phyloP scores from a whole-genome alignment of 768 basidiomycete species.

The Boletus huronensis region DNA sequence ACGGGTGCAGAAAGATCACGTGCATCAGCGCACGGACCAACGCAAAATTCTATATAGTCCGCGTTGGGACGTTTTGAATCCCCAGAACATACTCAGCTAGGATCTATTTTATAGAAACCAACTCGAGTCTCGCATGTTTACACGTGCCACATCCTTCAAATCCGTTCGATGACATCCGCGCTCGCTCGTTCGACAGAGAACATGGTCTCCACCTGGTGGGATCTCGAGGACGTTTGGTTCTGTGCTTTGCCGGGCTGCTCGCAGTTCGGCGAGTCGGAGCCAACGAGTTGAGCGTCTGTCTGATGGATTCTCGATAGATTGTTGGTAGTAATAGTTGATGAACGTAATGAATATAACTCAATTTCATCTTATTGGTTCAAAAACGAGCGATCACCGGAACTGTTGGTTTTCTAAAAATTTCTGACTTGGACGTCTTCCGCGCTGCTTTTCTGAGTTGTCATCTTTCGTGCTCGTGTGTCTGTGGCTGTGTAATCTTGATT shows the following conservation, averaged over 20 bases:
- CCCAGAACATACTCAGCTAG: slow-evolving; percentile 76
- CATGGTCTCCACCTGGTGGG: slow-evolving; percentile 38
- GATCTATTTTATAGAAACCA: slow-evolving; percentile 79
- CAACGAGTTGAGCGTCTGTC: slow-evolving; percentile 62
- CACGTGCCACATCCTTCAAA: slow-evolving; percentile 69
- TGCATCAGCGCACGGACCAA: slow-evolving; percentile 36
- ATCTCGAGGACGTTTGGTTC: slow-evolving; percentile 67
- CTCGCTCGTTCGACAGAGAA: slow-evolving; percentile 69
- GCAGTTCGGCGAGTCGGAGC: slow-evolving; percentile 27
- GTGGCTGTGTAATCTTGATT: neutral
- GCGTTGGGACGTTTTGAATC: slow-evolving; percentile 24
- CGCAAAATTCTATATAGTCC: slow-evolving; percentile 32
- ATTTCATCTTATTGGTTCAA: no score
- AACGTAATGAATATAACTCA: no score
- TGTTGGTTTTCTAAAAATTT: no score
- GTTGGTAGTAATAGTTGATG: no score
- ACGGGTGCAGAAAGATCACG: slow-evolving; percentile 20
- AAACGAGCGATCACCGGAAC: no score
- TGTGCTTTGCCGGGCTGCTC: slow-evolving; percentile 26
- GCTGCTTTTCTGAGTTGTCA: no score
- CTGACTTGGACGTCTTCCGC: no score
- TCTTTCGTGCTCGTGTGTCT: no score
- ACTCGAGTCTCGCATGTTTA: slow-evolving; percentile 79
- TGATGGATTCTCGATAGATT: slow-evolving; percentile 45
- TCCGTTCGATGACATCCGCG: slow-evolving; percentile 67